These are phyloP conservation scores for Chlamydomonas eustigma DNA, from an alignment of 139 green algal genomes.

Conservation along the genomic window DNA sequence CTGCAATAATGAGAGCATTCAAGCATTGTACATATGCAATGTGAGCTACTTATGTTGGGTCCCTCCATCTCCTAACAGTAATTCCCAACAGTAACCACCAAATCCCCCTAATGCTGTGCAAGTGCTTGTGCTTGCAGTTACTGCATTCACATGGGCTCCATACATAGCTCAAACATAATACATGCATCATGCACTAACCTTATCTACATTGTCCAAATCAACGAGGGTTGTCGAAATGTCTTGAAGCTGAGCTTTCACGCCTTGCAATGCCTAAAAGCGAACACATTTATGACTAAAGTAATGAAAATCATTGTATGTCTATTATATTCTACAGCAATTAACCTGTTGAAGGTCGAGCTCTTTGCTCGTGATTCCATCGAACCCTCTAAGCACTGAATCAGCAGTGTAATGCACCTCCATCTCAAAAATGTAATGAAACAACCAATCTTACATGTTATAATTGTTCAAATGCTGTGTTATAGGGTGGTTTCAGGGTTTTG, in stretches of 20 bases:
- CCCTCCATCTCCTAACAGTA: too few species aligned
- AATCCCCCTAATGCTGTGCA: too few species aligned
- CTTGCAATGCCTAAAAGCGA: background rate
- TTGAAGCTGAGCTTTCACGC: constrained; percentile 6
- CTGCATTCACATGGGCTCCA: too few species aligned
- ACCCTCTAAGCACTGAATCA: background rate
- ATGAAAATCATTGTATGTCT: too few species aligned
- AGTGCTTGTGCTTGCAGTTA: too few species aligned
- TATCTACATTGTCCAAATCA: background rate
- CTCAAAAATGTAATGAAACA: background rate
- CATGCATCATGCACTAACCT: background rate
- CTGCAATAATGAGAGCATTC: background rate
- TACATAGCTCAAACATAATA: too few species aligned
- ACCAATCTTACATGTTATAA: background rate
- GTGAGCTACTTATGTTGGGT: too few species aligned
- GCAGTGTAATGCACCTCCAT: background rate
- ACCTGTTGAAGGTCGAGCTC: background rate
- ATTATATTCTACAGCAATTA: too few species aligned
- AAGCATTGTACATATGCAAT: too few species aligned
- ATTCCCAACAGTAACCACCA: too few species aligned
- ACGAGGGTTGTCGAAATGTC: background rate
- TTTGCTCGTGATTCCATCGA: background rate
- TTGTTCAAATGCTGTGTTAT: too few species aligned
- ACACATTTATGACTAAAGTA: background rate
- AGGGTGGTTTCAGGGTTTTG: too few species aligned